Conservation (phyloP, 495 filamentous ascomycete species). For the Hyaloscypha variabilis region DNA sequence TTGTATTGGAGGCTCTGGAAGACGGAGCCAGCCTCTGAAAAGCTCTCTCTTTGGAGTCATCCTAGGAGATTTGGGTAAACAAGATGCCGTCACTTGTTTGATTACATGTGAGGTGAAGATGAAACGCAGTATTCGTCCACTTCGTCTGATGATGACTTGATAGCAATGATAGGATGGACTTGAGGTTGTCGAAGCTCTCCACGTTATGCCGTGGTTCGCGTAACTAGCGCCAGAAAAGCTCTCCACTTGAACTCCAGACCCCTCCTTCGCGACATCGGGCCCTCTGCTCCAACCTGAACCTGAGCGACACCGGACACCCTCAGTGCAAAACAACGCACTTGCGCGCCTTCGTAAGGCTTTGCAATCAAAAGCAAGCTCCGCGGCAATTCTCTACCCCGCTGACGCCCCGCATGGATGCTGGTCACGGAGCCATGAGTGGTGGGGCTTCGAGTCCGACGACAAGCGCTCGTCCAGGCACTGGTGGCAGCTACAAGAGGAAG, state of each 20-base stretch:
- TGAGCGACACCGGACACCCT: constrained; percentile 32
- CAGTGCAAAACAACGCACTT: constrained; percentile 23
- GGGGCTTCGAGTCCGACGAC: constrained; percentile 30
- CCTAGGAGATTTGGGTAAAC: background rate
- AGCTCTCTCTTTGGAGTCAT: constrained; percentile 12
- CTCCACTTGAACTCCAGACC: constrained; percentile 5
- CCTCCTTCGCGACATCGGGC: constrained; percentile 21
- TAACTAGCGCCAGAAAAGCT: constrained; percentile 1
- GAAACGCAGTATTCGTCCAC: background rate
- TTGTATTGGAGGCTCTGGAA: constrained; percentile 8
- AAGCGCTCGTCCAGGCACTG: constrained; percentile 29
- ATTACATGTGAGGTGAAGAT: background rate
- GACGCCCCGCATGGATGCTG: constrained; percentile 19
- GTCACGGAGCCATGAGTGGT: constrained; percentile 24
- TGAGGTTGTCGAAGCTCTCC: background rate
- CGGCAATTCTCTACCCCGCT: background rate
- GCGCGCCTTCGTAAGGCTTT: constrained; percentile 12
- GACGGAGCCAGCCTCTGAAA: constrained; percentile 24
- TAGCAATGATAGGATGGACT: background rate
- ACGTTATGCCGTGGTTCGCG: background rate
- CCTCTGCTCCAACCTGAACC: constrained; percentile 9
- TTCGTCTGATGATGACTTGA: background rate
- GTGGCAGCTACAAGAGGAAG: constrained; percentile 35
- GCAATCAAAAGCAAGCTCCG: constrained; percentile 14
- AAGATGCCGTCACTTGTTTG: background rate